Evolutionary conservation across 139 green algal genomes (phyloP), one percentile per base, ranked within the genome.

Genomic region (Chlamydomonas schloesseri): DNA sequence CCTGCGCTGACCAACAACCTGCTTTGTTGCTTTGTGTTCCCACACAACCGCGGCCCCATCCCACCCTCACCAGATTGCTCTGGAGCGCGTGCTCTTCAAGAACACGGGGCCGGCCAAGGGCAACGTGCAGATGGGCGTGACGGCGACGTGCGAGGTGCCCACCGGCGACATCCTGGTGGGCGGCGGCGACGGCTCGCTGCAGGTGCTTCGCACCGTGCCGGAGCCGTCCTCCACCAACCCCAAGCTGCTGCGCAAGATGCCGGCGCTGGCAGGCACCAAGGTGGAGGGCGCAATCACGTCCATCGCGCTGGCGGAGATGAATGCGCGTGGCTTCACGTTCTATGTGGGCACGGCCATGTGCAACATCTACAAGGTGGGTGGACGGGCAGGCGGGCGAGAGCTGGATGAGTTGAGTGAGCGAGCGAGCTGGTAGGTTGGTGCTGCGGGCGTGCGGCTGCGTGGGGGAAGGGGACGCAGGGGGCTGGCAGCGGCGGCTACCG

Each of bases 301-400:
- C 71, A 92, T 96, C 67, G 87, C 65, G 0, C 64, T 96, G 50
- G 92, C 93, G n/a, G 76, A 77, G 24, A 46, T 86, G 8, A 71
- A n/a, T 37, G 68, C 46, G 33, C 90, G 90, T 53, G 83, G 87
- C 50, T 93, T 93, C 73, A 89, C 79, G n/a, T 90, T 94, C 69
- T 93, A 93, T 53, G 93, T 94, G 20, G 95, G 93, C 77, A 97
- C 94, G 14, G 70, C 71, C 57, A 87, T 77, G 21, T 96, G 92
- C 89, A 94, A 97, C 85, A 94, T 98, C 17, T 96, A 96, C 91
- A 89, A 91, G 60, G 77, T 50, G 42, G 42, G 42, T n/a, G n/a
- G n/a, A n/a, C n/a, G n/a, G n/a, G n/a, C n/a, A n/a, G n/a, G n/a
- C n/a, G n/a, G n/a, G n/a, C n/a, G n/a, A n/a, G n/a, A n/a, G n/a